Percentiles rank a stretch among this genome's conserved stretches.
Evolutionary conservation across 2,329 filamentous ascomycete species (phyloP).

Genomic region (Colletotrichum sp.): DNA sequence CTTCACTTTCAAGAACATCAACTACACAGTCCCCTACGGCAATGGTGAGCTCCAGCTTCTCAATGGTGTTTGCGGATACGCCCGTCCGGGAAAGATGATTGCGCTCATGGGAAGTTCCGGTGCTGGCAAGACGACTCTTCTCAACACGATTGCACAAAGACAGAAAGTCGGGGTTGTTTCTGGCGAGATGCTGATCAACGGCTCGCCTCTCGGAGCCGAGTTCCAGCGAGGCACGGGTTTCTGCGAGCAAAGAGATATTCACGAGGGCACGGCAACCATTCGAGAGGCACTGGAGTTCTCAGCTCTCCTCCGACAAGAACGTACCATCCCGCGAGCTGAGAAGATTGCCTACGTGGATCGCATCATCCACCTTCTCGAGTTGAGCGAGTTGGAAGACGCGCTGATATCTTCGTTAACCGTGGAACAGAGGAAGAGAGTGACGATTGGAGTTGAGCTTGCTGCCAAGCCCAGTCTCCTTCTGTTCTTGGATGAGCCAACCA

Average conservation of each 20-base stretch:
- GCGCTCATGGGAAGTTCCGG: constrained; percentile 83
- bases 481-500: constrained; percentile 73
- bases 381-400: constrained; percentile 68
- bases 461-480: constrained; percentile 70
- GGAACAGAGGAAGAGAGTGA: constrained; percentile 66
- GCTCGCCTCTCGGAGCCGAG: constrained; percentile 59
- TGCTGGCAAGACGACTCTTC: constrained; percentile 82
- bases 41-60: constrained; percentile 9
- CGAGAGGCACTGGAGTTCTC: constrained; percentile 72
- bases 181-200: constrained; percentile 69
- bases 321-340: constrained; percentile 57
- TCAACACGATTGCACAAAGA: constrained; percentile 78
- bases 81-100: constrained; percentile 80
- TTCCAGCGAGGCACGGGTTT: constrained; percentile 74
- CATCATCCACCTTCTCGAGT: constrained; percentile 69
- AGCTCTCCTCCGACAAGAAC: constrained; percentile 66
- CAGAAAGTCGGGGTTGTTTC: constrained; percentile 68
- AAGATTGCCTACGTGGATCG: constrained; percentile 71
- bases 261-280: constrained; percentile 69
- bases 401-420: constrained; percentile 58
- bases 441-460: constrained; percentile 72
- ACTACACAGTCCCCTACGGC: constrained; percentile 69
- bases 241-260: constrained; percentile 73
- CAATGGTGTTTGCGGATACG: constrained; percentile 69
- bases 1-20: constrained; percentile 74